Conservation (phyloP, 257 asterid species). For the Plantago elongata region DNA sequence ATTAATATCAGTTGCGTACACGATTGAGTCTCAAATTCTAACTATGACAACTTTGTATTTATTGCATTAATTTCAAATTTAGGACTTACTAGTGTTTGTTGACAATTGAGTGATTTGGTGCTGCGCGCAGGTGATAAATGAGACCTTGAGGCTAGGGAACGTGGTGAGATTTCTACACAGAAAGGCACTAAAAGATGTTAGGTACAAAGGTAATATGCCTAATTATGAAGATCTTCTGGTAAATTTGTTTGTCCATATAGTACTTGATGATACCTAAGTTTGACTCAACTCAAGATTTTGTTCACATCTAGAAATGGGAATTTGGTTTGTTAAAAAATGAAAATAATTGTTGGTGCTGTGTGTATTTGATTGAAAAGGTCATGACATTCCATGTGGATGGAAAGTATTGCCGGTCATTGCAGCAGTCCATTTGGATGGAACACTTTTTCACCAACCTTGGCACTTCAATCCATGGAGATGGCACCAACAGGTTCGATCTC, state of each 20-base stretch:
- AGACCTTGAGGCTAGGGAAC: constrained; percentile 83
- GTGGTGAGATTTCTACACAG: constrained; percentile 93
- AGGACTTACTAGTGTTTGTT: no score
- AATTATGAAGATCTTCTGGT: no score
- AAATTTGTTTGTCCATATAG: no score
- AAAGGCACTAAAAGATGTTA: constrained; percentile 75
- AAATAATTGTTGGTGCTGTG: background rate
- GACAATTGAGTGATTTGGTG: no score
- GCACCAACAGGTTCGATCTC: constrained; percentile 46
- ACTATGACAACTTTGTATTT: no score
- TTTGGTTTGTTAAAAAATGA: background rate
- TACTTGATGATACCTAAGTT: background rate
- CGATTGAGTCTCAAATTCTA: no score
- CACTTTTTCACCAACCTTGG: constrained; percentile 85
- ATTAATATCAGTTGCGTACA: no score
- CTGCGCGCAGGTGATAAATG: constrained; percentile 55
- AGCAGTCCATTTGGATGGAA: constrained; percentile 93
- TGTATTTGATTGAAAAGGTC: constrained; percentile 40
- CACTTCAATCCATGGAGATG: constrained; percentile 97
- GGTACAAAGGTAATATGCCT: constrained; percentile 59
- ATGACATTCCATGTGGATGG: constrained; percentile 99
- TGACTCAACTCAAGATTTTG: background rate
- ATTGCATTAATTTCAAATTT: no score
- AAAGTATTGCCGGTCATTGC: constrained; percentile 92
- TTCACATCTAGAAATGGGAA: background rate